A percentile compares a stretch with the other conserved stretches of the same genome.
phyloP scores from a whole-genome alignment of 805 yeast species.

The Cyberlindnera xylosilytica region DNA sequence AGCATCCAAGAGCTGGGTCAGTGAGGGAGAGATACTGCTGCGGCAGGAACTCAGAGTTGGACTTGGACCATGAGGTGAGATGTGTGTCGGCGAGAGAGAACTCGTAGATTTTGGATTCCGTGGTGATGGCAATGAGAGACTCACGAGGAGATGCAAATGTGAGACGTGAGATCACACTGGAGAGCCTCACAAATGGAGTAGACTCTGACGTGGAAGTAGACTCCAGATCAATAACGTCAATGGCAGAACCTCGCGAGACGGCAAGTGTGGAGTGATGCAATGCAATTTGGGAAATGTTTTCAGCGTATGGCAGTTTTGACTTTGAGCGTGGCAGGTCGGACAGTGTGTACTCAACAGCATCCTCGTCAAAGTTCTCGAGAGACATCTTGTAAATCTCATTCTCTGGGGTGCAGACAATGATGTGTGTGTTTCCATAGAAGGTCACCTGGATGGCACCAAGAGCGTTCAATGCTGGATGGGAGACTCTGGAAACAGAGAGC shows the following conservation, averaged over 20 bases:
- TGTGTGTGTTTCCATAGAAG: slow-evolving; percentile 43
- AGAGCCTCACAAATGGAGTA: slow-evolving; percentile 52
- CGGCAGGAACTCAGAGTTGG: slow-evolving; percentile 75
- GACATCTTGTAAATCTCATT: slow-evolving; percentile 52
- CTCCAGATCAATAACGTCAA: slow-evolving; percentile 46
- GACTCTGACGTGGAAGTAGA: slow-evolving; percentile 24
- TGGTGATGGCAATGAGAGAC: slow-evolving; percentile 61
- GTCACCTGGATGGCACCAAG: slow-evolving; percentile 55
- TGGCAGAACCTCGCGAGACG: slow-evolving; percentile 54
- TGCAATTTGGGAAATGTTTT: slow-evolving; percentile 47
- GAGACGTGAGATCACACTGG: slow-evolving; percentile 58
- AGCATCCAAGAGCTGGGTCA: slow-evolving; percentile 74
- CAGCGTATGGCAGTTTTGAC: slow-evolving; percentile 42
- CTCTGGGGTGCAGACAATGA: slow-evolving; percentile 55
- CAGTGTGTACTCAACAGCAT: slow-evolving; percentile 34
- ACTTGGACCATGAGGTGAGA: slow-evolving; percentile 75
- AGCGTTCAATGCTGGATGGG: slow-evolving; percentile 34
- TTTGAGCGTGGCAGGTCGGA: slow-evolving; percentile 34
- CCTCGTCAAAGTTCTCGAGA: slow-evolving; percentile 11
- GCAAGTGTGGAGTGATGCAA: slow-evolving; percentile 48
- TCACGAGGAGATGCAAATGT: slow-evolving; percentile 45
- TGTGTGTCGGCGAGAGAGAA: slow-evolving; percentile 41
- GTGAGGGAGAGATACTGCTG: slow-evolving; percentile 50
- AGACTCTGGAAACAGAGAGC: slow-evolving; percentile 50
- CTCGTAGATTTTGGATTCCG: slow-evolving; percentile 75